A percentile compares a stretch with the other conserved stretches of the same genome.
Evolutionary conservation across 163 green algal genomes (phyloP).

Genomic region (Scenedesmus sp.): DNA sequence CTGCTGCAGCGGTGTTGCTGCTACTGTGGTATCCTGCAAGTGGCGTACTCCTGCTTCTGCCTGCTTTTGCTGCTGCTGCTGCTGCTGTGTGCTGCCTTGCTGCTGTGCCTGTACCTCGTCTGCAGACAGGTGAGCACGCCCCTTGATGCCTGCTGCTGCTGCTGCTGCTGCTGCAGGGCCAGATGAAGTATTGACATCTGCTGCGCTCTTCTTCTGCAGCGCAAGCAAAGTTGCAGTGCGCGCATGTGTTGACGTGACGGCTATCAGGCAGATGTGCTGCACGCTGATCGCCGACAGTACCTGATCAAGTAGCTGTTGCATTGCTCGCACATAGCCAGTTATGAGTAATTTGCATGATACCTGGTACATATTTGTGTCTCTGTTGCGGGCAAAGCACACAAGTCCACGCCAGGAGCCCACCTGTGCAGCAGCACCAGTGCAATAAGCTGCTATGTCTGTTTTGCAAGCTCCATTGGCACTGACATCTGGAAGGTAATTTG

Average conservation of each 20-base stretch:
- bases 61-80: not conserved
- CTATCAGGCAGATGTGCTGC: no score
- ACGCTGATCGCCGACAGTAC: no score
- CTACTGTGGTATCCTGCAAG: not conserved
- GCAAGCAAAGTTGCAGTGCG: no score
- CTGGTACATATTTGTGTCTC: no score
- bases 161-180: not conserved
- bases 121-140: not conserved
- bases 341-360: no score
- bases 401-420: not conserved
- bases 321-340: no score
- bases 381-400: no score
- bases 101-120: not conserved
- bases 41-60: not conserved
- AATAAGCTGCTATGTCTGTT: not conserved
- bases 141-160: constrained; percentile 16
- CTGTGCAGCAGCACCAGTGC: not conserved
- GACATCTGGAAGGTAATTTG: not conserved
- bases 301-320: no score
- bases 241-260: no score
- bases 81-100: not conserved
- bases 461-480: not conserved
- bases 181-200: not conserved
- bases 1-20: not conserved
- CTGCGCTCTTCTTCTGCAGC: not conserved